Conservation (phyloP, 441 rosid species). For the Viola pubescens region DNA sequence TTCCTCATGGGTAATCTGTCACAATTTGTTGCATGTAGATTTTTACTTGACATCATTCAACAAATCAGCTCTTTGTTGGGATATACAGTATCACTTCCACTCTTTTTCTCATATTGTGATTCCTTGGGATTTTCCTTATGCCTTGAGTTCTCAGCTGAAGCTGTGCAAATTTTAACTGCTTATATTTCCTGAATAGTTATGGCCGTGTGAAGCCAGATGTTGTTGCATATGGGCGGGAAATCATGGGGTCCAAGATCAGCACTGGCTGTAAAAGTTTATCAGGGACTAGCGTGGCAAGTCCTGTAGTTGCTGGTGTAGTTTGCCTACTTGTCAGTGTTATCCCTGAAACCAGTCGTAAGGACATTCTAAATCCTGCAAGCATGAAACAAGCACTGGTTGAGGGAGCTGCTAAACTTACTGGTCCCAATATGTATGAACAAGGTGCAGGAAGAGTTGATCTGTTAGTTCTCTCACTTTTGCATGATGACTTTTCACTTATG, state of each 20-base stretch:
- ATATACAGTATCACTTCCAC: neutral
- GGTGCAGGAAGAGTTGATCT: conserved; percentile 97
- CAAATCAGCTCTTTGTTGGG: neutral
- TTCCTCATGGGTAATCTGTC: conserved; percentile 85
- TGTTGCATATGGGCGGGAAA: conserved; percentile 96
- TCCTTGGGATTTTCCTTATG: neutral
- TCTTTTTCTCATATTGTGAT: neutral
- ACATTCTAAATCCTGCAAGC: conserved; percentile 86
- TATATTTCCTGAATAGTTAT: conserved; percentile 42
- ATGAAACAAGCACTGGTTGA: conserved; percentile 99
- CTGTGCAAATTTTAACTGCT: neutral
- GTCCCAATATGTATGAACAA: conserved; percentile 95
- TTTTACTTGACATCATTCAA: too few species aligned
- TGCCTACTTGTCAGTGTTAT: conserved; percentile 88
- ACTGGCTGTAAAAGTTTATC: conserved; percentile 97
- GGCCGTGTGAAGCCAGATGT: conserved; percentile 97
- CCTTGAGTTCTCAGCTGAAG: neutral
- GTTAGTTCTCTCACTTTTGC: conserved; percentile 42
- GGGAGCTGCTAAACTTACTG: conserved; percentile 95
- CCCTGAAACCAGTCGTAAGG: conserved; percentile 65
- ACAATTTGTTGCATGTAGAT: too few species aligned
- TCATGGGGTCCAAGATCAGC: conserved; percentile 95
- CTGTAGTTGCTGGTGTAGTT: conserved; percentile 98
- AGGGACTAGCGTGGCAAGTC: conserved; percentile 97
- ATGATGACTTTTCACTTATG: conserved; percentile 2